A percentile compares a stretch with the other conserved stretches of the same genome.
These are phyloP conservation scores for Ophiostoma novo-ulmi DNA, from an alignment of 2,329 filamentous ascomycete genomes.

Conservation along the genomic window DNA sequence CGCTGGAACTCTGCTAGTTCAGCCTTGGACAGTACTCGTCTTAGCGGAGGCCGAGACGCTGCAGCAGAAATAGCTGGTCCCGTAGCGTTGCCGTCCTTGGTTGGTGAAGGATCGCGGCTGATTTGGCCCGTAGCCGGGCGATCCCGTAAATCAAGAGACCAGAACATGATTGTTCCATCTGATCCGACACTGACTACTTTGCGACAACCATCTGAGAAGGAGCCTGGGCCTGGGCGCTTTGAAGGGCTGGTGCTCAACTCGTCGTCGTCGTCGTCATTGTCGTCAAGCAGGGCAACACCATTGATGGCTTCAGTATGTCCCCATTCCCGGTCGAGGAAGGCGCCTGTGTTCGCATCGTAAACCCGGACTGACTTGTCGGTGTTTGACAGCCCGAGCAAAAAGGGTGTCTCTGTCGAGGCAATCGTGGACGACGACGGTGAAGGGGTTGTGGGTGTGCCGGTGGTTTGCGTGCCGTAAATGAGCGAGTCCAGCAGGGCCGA, in stretches of 20 bases:
- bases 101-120: constrained; percentile 42
- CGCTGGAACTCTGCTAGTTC: constrained; percentile 77
- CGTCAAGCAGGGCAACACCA: constrained; percentile 68
- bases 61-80: constrained; percentile 30
- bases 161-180: constrained; percentile 80
- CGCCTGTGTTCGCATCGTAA: constrained; percentile 73
- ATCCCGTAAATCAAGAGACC: constrained; percentile 54
- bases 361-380: constrained; percentile 93
- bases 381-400: constrained; percentile 83
- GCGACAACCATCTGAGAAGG: constrained; percentile 36
- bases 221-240: neutral
- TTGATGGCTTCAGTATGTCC: constrained; percentile 93
- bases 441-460: neutral
- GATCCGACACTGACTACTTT: constrained; percentile 69
- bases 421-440: neutral
- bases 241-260: constrained; percentile 12
- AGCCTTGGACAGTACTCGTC: constrained; percentile 79
- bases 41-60: constrained; percentile 64
- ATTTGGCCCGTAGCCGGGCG: constrained; percentile 32
- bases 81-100: constrained; percentile 39
- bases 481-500: constrained; percentile 79
- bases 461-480: constrained; percentile 51
- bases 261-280: constrained; percentile 39
- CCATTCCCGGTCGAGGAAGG: constrained; percentile 81
- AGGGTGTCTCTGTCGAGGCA: constrained; percentile 44